Conservation (phyloP, 2,329 filamentous ascomycete species). For the Emergomyces pasteurianus region DNA sequence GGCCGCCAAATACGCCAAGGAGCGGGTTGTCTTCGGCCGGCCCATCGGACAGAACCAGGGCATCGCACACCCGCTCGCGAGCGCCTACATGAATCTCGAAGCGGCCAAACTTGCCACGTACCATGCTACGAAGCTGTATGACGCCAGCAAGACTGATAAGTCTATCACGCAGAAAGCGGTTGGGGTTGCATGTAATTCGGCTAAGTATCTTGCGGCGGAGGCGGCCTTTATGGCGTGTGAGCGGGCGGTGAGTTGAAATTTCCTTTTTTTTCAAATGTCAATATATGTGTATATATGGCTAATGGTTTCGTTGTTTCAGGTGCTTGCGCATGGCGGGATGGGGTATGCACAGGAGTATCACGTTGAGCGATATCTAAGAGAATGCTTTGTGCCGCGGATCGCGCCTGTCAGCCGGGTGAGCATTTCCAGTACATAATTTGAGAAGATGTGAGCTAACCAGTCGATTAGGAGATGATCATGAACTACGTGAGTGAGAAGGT, state of each 20-base stretch:
- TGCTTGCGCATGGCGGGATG: slow-evolving; percentile 48
- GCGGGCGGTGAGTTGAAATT: slow-evolving; percentile 41
- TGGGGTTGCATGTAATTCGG: slow-evolving; percentile 47
- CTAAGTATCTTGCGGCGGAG: slow-evolving; percentile 49
- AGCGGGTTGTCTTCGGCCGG: slow-evolving; percentile 49
- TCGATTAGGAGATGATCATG: slow-evolving; percentile 34
- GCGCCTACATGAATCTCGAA: slow-evolving; percentile 50
- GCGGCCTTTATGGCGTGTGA: slow-evolving; percentile 51
- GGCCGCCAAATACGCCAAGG: slow-evolving; percentile 54
- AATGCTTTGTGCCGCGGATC: slow-evolving; percentile 48
- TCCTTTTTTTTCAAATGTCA: slow-evolving; percentile 32
- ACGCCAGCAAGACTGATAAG: slow-evolving; percentile 40
- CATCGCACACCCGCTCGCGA: slow-evolving; percentile 47
- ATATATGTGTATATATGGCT: no score
- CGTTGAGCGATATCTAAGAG: slow-evolving; percentile 48
- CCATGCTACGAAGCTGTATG: slow-evolving; percentile 48
- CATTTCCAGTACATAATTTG: not conserved
- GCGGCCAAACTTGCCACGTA: slow-evolving; percentile 51
- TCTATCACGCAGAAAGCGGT: slow-evolving; percentile 44
- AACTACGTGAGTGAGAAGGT: slow-evolving; percentile 36
- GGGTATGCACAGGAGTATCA: slow-evolving; percentile 53
- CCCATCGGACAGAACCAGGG: slow-evolving; percentile 50
- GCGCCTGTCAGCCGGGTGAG: slow-evolving; percentile 41
- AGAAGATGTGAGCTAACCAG: not conserved
- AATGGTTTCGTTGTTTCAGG: slow-evolving; percentile 1